phyloP scores from a whole-genome alignment of 495 filamentous ascomycete species.

The Neurospora sp. region DNA sequence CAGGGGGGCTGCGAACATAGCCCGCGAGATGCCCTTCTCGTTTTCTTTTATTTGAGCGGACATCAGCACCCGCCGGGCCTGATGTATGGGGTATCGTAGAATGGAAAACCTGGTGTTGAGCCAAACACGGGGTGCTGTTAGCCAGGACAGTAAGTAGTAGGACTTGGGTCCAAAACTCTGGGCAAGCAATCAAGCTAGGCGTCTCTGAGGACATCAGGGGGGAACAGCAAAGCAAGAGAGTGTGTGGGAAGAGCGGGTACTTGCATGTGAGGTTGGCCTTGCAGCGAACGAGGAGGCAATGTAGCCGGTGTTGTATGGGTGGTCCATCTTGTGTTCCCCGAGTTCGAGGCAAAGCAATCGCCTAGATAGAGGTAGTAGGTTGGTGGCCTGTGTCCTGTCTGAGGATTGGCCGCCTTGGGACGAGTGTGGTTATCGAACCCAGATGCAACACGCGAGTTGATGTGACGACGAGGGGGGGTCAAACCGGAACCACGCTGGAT shows the following conservation, averaged over 20 bases:
- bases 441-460: not conserved
- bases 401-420: not conserved
- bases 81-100: not conserved
- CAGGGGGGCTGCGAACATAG: not conserved
- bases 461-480: not conserved
- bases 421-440: not conserved
- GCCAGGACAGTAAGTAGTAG: not conserved
- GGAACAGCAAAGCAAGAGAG: not conserved
- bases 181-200: not conserved
- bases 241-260: not conserved
- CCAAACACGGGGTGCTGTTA: not conserved
- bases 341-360: not conserved
- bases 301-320: not conserved
- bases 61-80: not conserved
- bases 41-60: not conserved
- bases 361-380: not conserved
- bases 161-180: not conserved
- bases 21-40: not conserved
- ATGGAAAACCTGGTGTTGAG: not conserved
- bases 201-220: not conserved
- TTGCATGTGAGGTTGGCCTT: not conserved
- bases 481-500: not conserved
- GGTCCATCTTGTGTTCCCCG: not conserved
- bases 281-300: not conserved
- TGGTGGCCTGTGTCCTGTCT: not conserved